Percentiles rank a stretch among this genome's conserved stretches.
These are phyloP conservation scores for Tetrahymena elliotti DNA, from an alignment of 73 alveolate species.

Conservation along the genomic window DNA sequence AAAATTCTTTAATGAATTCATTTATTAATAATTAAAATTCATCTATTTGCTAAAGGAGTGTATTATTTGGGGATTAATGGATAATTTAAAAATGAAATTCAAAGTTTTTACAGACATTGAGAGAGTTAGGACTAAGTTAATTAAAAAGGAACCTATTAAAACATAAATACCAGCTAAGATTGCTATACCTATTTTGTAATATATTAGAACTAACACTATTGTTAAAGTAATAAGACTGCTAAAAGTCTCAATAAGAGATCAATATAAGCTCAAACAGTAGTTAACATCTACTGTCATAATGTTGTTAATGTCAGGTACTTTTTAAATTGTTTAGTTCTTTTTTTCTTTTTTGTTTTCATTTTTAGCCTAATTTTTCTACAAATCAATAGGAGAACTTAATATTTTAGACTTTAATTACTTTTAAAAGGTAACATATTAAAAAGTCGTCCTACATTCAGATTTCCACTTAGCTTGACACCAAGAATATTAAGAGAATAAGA, in stretches of 20 bases:
- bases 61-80: not conserved
- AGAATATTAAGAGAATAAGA: not conserved
- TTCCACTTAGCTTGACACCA: constrained; percentile 1
- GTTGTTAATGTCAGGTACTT: not conserved
- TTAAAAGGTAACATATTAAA: not conserved
- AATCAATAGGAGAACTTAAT: not conserved
- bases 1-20: too few species aligned
- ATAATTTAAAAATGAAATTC: not conserved
- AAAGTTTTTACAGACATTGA: not conserved
- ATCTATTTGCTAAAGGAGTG: too few species aligned
- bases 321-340: not conserved
- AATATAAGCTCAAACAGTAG: not conserved
- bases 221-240: not conserved
- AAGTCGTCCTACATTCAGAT: not conserved
- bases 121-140: not conserved
- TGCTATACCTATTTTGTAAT: not conserved
- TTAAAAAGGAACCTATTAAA: not conserved
- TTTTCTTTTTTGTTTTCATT: not conserved
- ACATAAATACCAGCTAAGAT: not conserved
- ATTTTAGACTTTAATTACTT: not conserved
- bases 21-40: too few species aligned
- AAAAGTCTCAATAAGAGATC: not conserved
- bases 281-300: not conserved
- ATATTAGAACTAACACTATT: not conserved
- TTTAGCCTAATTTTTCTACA: not conserved